Evolutionary conservation across 805 yeast genomes (phyloP).

Genomic region (Candida caryicola): DNA sequence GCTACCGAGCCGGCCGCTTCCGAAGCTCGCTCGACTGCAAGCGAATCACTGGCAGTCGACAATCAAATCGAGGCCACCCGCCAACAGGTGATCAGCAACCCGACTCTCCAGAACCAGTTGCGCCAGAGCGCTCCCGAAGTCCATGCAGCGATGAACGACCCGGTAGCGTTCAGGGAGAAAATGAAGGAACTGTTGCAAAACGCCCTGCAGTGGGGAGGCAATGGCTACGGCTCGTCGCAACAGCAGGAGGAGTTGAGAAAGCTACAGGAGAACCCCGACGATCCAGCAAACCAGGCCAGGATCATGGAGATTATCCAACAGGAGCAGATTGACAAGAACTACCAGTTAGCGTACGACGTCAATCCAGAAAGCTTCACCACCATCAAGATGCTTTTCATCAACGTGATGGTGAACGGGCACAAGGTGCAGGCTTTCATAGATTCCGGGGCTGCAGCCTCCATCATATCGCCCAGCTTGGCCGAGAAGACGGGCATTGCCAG

Average conservation of each 20-base stretch:
- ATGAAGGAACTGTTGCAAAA: slow-evolving; percentile 33
- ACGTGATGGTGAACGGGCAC: slow-evolving; percentile 72
- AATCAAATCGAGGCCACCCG: slow-evolving; percentile 48
- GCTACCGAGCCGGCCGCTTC: slow-evolving; percentile 14
- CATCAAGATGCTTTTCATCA: slow-evolving; percentile 81
- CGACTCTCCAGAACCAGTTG: slow-evolving; percentile 36
- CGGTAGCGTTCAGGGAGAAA: slow-evolving; percentile 43
- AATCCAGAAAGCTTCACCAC: slow-evolving; percentile 87
- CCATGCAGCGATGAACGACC: slow-evolving; percentile 44
- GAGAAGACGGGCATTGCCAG: slow-evolving; percentile 66
- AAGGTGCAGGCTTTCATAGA: slow-evolving; percentile 92
- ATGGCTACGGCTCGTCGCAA: slow-evolving; percentile 5
- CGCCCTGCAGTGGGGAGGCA: slow-evolving; percentile 13
- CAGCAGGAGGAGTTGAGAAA: slow-evolving; percentile 44
- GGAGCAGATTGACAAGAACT: slow-evolving; percentile 74
- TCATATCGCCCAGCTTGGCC: slow-evolving; percentile 76
- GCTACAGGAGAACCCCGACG: slow-evolving; percentile 63
- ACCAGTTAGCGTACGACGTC: slow-evolving; percentile 75
- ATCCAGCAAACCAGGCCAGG: slow-evolving; percentile 62
- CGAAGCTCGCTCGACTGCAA: slow-evolving; percentile 8
- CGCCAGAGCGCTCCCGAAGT: slow-evolving; percentile 45
- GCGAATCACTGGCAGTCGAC: slow-evolving; percentile 12
- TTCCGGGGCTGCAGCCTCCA: slow-evolving; percentile 91
- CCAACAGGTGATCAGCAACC: slow-evolving; percentile 45
- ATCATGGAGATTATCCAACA: slow-evolving; percentile 67